phyloP scores from a whole-genome alignment of 2,329 filamentous ascomycete species.

The Scedosporium boydii region DNA sequence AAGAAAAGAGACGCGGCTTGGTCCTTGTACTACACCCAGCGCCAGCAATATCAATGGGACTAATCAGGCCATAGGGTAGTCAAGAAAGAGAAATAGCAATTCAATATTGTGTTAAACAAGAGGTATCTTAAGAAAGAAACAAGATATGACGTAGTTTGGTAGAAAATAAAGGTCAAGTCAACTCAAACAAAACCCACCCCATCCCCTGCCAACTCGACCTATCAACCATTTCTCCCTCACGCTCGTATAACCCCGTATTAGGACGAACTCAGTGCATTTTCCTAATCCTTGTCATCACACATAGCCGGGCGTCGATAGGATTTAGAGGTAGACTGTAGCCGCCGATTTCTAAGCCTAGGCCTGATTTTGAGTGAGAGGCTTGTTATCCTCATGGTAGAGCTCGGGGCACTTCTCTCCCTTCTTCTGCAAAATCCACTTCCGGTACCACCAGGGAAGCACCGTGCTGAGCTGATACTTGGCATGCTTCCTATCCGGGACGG shows the following conservation, averaged over 20 bases:
- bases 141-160: not conserved
- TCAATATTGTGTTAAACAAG: not conserved
- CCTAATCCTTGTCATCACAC: not conserved
- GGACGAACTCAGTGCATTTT: not conserved
- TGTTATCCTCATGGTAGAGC: conserved; percentile 8
- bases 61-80: not conserved
- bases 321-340: not conserved
- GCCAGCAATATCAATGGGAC: too few species aligned
- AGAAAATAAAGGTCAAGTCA: not conserved
- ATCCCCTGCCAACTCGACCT: not conserved
- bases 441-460: conserved; percentile 28
- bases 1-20: too few species aligned
- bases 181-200: not conserved
- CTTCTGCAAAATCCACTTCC: conserved; percentile 14
- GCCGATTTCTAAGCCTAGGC: not conserved
- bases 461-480: conserved; percentile 28
- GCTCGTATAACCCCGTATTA: not conserved
- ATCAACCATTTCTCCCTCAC: not conserved
- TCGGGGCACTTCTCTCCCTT: conserved; percentile 7
- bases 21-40: too few species aligned
- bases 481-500: conserved; percentile 29
- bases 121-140: not conserved
- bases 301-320: not conserved
- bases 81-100: not conserved
- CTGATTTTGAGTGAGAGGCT: not conserved